phyloP scores from a whole-genome alignment of 805 yeast genomes.

The Barnettozyma vustinii region DNA sequence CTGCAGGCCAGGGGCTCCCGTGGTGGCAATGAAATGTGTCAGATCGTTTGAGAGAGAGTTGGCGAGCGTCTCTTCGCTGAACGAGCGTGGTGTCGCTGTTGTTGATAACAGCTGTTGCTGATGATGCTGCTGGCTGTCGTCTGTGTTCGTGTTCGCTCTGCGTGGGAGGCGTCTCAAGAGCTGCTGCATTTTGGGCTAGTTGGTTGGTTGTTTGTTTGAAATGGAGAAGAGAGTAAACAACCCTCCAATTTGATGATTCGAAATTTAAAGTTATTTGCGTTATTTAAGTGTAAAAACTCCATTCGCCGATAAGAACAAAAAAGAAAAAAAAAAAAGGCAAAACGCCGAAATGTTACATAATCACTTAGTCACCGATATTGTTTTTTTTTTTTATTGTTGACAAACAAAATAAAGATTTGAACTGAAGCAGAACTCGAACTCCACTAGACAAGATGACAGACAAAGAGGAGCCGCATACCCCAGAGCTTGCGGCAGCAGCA shows the following conservation, averaged over 20 bases:
- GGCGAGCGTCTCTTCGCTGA: constrained; percentile 1
- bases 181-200: not conserved
- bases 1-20: not conserved
- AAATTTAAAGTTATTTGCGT: not conserved
- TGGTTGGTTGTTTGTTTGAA: not conserved
- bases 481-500: not conserved
- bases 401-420: not conserved
- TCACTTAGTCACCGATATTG: not conserved
- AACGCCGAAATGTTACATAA: not conserved
- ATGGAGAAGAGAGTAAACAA: not conserved
- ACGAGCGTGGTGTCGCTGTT: not conserved
- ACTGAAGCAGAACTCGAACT: not conserved
- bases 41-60: not conserved
- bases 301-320: not conserved
- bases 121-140: not conserved
- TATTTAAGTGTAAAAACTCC: not conserved
- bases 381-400: not conserved
- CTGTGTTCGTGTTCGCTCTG: not conserved
- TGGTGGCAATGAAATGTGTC: not conserved
- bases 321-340: not conserved
- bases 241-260: not conserved
- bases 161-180: constrained; percentile 1
- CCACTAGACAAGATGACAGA: not conserved
- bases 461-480: not conserved
- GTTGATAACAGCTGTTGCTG: not conserved